Base-by-base conservation (phyloP, 192 early-diverging fungal genomes). In the Coemansia sp. region DNA sequence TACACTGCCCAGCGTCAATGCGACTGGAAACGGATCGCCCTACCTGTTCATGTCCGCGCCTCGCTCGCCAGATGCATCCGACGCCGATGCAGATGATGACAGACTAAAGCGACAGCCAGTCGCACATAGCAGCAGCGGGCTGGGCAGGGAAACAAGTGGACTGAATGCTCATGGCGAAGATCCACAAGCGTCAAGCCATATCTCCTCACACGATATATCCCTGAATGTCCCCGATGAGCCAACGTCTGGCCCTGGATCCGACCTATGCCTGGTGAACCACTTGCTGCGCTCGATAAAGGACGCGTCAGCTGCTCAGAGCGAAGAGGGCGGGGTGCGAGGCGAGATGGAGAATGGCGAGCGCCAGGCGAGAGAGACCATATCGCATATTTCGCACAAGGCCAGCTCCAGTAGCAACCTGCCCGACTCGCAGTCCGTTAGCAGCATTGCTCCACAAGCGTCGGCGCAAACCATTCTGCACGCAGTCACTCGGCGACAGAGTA, bases 41-140 rank as follows among this genome's bases (percentile, higher is more conserved):
- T 73, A 66, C 26, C 37, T 73, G 54, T 47, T 62, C 54, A 73
- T 73, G 69, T 73, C 69, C 14, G 69, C 69, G n/a, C 69, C 69
- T 4, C 57, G 69, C 7, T 73, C 69, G 9, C 69, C 69, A 1
- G 54, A 66, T 36, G 57, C 54, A 6, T 73, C 69, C 3, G 69
- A 73, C 32, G 18, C 58, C 8, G 69, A 73, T n/a, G 34, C 55
- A 12, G 44, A 57, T 30, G 8, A 22, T 14, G 14, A 3, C 3
- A 5, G 41, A 14, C n/a, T 16, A 16, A 12, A 16, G 32, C 32
- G 17, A 3, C 6, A 34, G 3, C 13, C 13, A 16, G n/a, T 3
- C 13, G 32, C 8, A 7, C 30, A 28, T 4, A 4, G 27, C 27
- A 9, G 27, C 5, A 4, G 27, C 27, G 27, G 27, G 27, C 27